These are phyloP conservation scores for Phytophthora colocasiae DNA, from an alignment of 352 stramenopile genomes.

Conservation along the genomic window DNA sequence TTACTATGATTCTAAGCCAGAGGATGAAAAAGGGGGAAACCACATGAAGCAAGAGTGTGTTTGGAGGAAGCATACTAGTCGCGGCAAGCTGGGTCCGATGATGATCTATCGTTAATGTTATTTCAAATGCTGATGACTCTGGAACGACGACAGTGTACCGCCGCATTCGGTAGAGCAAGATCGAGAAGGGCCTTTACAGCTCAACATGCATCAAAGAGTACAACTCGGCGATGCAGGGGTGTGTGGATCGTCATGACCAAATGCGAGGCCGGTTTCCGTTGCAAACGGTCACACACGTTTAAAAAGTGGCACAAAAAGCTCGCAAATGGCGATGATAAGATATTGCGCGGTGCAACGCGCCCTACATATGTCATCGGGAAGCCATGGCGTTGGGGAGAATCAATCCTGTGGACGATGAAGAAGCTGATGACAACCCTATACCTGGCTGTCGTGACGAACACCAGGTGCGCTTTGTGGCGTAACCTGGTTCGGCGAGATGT, in stretches of 20 bases:
- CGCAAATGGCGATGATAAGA: slow-evolving; percentile 4
- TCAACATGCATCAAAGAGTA: slow-evolving; percentile 36
- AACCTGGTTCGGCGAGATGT: background rate
- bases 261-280: slow-evolving; percentile 1
- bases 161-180: slow-evolving; percentile 18
- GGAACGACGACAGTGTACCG: slow-evolving; percentile 18
- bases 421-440: background rate
- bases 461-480: background rate
- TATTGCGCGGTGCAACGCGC: slow-evolving; percentile 8
- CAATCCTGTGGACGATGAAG: background rate
- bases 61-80: slow-evolving; percentile 23
- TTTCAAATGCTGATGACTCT: slow-evolving; percentile 35
- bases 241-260: background rate
- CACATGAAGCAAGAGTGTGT: slow-evolving; percentile 19
- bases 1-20: background rate
- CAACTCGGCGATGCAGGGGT: slow-evolving; percentile 48
- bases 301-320: slow-evolving; percentile 13
- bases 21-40: slow-evolving; percentile 1
- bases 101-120: slow-evolving; percentile 23
- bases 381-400: background rate
- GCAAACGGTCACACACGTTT: slow-evolving; percentile 6
- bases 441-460: background rate
- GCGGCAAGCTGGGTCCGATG: slow-evolving; percentile 11
- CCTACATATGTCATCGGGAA: slow-evolving; percentile 1
- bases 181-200: slow-evolving; percentile 5